Percentiles rank a stretch among this genome's conserved stretches.
These are phyloP conservation scores for Lactuca saligna DNA, from an alignment of 129 eudicot species.

Conservation along the genomic window DNA sequence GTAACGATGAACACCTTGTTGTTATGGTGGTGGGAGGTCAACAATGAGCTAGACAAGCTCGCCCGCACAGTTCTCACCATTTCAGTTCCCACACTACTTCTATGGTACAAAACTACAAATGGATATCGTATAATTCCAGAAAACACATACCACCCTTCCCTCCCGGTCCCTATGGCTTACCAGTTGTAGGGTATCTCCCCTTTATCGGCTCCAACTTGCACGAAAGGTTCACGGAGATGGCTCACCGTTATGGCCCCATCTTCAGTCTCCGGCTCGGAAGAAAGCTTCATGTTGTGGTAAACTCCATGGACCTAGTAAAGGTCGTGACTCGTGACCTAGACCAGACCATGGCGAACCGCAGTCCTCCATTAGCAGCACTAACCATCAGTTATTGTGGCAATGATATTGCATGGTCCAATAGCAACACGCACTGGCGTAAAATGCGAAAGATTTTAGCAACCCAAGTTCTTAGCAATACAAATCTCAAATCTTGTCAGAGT, in stretches of 20 bases:
- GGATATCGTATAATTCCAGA: not conserved
- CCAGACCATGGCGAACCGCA: not conserved
- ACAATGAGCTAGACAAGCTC: not conserved
- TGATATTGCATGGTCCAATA: not conserved
- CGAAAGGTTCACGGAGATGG: not conserved
- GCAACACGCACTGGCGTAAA: not conserved
- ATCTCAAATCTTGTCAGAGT: not conserved
- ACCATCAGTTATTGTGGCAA: not conserved
- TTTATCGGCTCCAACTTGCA: not conserved
- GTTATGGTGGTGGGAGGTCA: slow-evolving; percentile 8
- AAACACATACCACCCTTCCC: not conserved
- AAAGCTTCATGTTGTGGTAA: too few relatives aligned
- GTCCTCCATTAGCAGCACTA: not conserved
- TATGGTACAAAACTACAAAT: not conserved
- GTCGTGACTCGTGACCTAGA: not conserved
- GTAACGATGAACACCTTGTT: not conserved
- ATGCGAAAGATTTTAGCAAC: not conserved
- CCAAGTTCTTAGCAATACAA: not conserved
- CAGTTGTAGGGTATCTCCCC: not conserved
- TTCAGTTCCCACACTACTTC: not conserved
- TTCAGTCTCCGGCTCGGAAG: too few relatives aligned
- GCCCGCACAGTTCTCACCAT: not conserved
- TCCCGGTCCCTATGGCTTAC: not conserved
- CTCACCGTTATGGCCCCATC: not conserved
- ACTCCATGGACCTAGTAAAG: not conserved